Percentiles rank a stretch among this genome's conserved stretches.
Evolutionary conservation across 495 filamentous ascomycete species (phyloP).

Genomic region (Xylaria scruposa): DNA sequence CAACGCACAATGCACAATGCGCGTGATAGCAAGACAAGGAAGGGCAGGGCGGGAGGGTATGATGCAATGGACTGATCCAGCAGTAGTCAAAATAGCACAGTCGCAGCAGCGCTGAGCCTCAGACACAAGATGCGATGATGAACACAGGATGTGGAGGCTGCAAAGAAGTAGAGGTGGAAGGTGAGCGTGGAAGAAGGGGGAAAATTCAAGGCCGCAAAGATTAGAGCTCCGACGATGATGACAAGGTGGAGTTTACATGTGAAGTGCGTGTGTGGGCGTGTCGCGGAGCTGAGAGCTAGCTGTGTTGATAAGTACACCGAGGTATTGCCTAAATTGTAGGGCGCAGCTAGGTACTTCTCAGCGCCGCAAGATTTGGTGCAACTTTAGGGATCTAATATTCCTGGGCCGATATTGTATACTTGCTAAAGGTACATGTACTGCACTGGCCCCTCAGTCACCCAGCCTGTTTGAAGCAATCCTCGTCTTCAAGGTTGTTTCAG

Average conservation of each 20-base stretch:
- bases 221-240: conserved; percentile 21
- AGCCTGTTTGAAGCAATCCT: conserved; percentile 18
- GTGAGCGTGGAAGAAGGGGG: background rate
- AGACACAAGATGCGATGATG: conserved; percentile 1
- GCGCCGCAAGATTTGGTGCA: conserved; percentile 11
- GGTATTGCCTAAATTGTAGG: background rate
- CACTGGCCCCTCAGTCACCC: conserved; percentile 2
- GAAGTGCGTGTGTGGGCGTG: conserved; percentile 5
- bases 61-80: conserved; percentile 10
- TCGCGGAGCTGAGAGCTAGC: background rate
- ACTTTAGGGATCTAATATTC: background rate
- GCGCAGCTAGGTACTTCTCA: background rate
- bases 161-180: background rate
- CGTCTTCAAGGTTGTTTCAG: conserved; percentile 15
- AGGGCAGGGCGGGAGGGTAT: background rate
- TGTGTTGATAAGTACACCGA: background rate
- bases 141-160: background rate
- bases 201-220: conserved; percentile 19
- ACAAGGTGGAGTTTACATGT: conserved; percentile 24
- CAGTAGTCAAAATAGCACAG: conserved; percentile 11
- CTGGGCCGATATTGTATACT: background rate
- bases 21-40: conserved; percentile 6
- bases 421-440: background rate
- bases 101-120: background rate
- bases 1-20: conserved; percentile 14